Evolutionary conservation across 805 yeast species (phyloP).

Genomic region (Saccharomycopsis synnaedendra): DNA sequence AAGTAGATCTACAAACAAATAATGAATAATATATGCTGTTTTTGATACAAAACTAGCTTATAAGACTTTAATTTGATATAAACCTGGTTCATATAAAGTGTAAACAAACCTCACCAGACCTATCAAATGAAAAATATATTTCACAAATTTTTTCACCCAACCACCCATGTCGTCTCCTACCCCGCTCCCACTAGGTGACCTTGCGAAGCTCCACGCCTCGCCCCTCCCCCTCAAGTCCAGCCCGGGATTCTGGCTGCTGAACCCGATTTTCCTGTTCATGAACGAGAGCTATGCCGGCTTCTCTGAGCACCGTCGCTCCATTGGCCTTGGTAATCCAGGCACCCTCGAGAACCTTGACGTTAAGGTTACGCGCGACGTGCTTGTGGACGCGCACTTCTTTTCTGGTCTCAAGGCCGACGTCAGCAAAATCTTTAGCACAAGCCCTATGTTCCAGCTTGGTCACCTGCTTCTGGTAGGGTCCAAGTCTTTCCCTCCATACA

Average conservation of each 20-base stretch:
- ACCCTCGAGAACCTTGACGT: slow-evolving; percentile 86
- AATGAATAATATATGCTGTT: too few relatives aligned
- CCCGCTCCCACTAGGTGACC: slow-evolving; percentile 45
- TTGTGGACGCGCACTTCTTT: slow-evolving; percentile 79
- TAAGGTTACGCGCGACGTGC: slow-evolving; percentile 91
- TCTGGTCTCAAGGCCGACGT: slow-evolving; percentile 95
- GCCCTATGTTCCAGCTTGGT: slow-evolving; percentile 94
- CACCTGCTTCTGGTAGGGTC: slow-evolving; percentile 89
- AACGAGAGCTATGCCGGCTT: slow-evolving; percentile 66
- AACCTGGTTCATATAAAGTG: too few relatives aligned
- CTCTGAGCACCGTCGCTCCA: slow-evolving; percentile 65
- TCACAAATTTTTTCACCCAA: too few relatives aligned
- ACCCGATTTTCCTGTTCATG: slow-evolving; percentile 71
- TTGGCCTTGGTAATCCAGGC: slow-evolving; percentile 86
- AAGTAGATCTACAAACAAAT: background rate
- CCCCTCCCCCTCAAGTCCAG: slow-evolving; percentile 34
- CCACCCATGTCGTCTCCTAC: too few relatives aligned
- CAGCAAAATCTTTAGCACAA: slow-evolving; percentile 79
- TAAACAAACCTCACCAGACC: too few relatives aligned
- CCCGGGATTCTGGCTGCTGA: slow-evolving; percentile 62
- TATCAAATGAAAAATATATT: too few relatives aligned
- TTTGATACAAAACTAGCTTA: too few relatives aligned
- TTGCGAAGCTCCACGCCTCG: slow-evolving; percentile 50
- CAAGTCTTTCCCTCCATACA: slow-evolving; percentile 76
- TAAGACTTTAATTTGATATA: too few relatives aligned